phyloP scores from a whole-genome alignment of 345 rosid genomes.

The Camelina neglecta region DNA sequence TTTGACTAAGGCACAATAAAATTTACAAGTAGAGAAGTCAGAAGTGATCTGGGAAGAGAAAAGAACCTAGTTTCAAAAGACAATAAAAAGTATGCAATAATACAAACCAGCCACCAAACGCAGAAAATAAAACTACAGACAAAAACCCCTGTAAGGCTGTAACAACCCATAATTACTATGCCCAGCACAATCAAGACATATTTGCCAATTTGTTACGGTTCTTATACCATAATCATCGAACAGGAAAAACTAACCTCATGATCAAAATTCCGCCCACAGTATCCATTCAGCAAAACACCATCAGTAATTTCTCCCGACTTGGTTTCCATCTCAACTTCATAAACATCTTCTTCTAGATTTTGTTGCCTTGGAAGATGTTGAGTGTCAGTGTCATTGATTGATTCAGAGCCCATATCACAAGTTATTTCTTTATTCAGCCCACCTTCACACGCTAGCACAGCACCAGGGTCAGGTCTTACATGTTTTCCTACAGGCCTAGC shows the following conservation, averaged over 20 bases:
- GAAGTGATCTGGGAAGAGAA: conserved; percentile 31
- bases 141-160: conserved; percentile 47
- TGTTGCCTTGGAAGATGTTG: conserved; percentile 38
- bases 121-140: background rate
- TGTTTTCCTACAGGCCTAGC: conserved; percentile 40
- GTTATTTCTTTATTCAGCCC: conserved; percentile 30
- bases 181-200: conserved; percentile 41
- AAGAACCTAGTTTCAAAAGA: conserved; percentile 36
- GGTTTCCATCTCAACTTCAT: conserved; percentile 49
- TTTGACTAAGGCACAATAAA: conserved; percentile 43
- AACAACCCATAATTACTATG: conserved; percentile 54
- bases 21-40: conserved; percentile 30
- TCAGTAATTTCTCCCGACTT: conserved; percentile 50
- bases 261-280: conserved; percentile 48
- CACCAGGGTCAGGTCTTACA: conserved; percentile 42
- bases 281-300: conserved; percentile 41
- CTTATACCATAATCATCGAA: conserved; percentile 43
- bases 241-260: conserved; percentile 56
- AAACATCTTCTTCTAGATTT: conserved; percentile 39
- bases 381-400: conserved; percentile 36
- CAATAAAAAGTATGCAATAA: conserved; percentile 10
- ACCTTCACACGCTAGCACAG: conserved; percentile 34
- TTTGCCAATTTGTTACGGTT: conserved; percentile 36
- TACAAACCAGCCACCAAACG: conserved; percentile 32
- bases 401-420: conserved; percentile 40